These are phyloP conservation scores for Calonectria ilicicola DNA, from an alignment of 2,329 filamentous ascomycete species.

Conservation along the genomic window DNA sequence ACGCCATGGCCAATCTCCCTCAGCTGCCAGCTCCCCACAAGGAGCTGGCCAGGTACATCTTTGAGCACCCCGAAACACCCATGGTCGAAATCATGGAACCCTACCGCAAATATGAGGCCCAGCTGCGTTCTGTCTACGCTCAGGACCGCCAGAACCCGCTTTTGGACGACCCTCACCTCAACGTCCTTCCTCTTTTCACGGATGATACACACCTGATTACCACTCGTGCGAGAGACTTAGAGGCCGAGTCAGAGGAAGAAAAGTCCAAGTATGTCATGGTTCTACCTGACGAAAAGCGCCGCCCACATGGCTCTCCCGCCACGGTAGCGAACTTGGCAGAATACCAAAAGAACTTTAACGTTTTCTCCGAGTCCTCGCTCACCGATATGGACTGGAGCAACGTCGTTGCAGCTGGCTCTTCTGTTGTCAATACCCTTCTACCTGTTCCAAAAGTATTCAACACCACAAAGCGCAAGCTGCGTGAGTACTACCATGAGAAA, in stretches of 20 bases:
- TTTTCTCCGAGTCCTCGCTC: constrained; percentile 85
- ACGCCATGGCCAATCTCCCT: constrained; percentile 53
- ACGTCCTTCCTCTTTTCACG: constrained; percentile 75
- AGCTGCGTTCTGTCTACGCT: constrained; percentile 75
- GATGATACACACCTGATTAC: constrained; percentile 67
- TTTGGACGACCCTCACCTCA: constrained; percentile 68
- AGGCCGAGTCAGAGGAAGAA: constrained; percentile 68
- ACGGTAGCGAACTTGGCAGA: constrained; percentile 75
- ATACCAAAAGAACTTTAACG: constrained; percentile 82
- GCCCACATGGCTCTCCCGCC: constrained; percentile 72
- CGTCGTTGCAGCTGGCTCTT: constrained; percentile 83
- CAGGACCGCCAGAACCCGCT: constrained; percentile 72
- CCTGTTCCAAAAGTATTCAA: constrained; percentile 74
- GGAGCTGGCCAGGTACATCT: constrained; percentile 65
- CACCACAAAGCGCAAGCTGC: constrained; percentile 70
- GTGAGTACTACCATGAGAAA: constrained; percentile 84
- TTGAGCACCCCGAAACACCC: constrained; percentile 63
- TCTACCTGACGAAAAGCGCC: constrained; percentile 71
- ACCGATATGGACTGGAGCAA: constrained; percentile 85
- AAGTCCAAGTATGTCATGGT: constrained; percentile 78
- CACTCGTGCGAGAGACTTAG: constrained; percentile 71
- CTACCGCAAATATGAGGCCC: constrained; percentile 75
- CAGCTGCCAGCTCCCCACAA: constrained; percentile 59
- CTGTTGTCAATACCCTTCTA: constrained; percentile 82
- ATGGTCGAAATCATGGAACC: constrained; percentile 72